Base-by-base conservation (phyloP, 2,329 filamentous ascomycete genomes). In the Chaetothyriales sp. region DNA sequence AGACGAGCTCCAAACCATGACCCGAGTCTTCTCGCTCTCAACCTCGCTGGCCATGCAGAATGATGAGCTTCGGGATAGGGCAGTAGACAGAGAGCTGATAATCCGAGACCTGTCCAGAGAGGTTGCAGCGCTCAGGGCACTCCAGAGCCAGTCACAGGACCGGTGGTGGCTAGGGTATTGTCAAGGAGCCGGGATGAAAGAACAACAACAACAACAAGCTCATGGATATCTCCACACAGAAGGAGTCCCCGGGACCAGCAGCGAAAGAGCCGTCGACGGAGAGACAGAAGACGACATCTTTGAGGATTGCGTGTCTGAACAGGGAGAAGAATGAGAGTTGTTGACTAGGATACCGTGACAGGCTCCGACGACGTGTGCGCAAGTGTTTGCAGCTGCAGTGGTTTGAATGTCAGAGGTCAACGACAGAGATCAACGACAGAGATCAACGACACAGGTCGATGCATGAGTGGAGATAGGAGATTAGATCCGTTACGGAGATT, bases 1-100 rank as follows among this genome's bases (percentile, higher is more conserved):
- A 9, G 42, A 55, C 10, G 58, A 62, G n/a, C 12, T 39, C 10
- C 32, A 39, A 9, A 39, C 12, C 3, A 39, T 39, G 32, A 4
- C 5, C 10, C 10, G 15, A 39, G 32, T 15, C 10, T 39, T 15
- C 32, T 39, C 32, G 32, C 5, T 39, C 32, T 15, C 32, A 39
- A 39, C 4, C 10, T 15, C 32, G 32, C 15, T 39, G 32, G 32
- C 32, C 10, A 39, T 15, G 12, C 32, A 39, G 15, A 39, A 39
- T 15, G 10, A 39, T 15, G 32, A 39, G 32, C 32, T 39, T 12
- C 32, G 12, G 15, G 12, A 39, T 4, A 2, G 4, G 32, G 32
- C 15, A 5, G 15, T 15, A 39, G 12, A 10, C 9, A 39, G 32
- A 15, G 32, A 39, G 9, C 32, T 39, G 32, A 39, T 4, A 15